Conservation (phyloP, 805 yeast species). For the Zygosaccharomyces lentus region DNA sequence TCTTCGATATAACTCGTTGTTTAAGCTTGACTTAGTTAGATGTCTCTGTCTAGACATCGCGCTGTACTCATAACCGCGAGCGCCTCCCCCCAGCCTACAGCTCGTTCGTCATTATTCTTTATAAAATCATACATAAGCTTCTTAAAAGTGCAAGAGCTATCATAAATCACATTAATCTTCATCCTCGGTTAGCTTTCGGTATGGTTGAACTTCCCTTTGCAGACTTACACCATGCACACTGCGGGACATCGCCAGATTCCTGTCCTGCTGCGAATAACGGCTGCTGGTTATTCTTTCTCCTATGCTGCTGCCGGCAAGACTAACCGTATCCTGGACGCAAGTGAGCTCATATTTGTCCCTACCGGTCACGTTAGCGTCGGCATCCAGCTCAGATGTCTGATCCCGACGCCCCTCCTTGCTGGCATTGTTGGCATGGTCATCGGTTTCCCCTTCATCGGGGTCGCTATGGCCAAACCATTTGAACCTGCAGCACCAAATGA, state of each 20-base stretch:
- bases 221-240: constrained; percentile 6
- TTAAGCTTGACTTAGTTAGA: too few species aligned
- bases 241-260: background rate
- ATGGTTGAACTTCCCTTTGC: background rate
- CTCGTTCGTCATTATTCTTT: background rate
- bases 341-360: background rate
- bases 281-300: background rate
- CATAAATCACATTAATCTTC: too few species aligned
- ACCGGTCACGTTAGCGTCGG: background rate
- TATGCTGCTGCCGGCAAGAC: background rate
- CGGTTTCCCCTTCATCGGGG: constrained; percentile 4
- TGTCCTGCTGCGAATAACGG: background rate
- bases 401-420: background rate
- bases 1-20: background rate
- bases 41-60: background rate
- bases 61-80: background rate
- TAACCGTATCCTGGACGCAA: background rate
- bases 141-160: too few species aligned
- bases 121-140: background rate
- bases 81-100: background rate
- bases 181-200: background rate
- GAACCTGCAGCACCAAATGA: constrained; percentile 59
- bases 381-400: background rate
- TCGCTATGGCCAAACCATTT: constrained; percentile 24
- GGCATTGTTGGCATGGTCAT: constrained; percentile 1